These are phyloP conservation scores for Gleditsia sinensis DNA, from an alignment of 306 rosid species.

Conservation along the genomic window DNA sequence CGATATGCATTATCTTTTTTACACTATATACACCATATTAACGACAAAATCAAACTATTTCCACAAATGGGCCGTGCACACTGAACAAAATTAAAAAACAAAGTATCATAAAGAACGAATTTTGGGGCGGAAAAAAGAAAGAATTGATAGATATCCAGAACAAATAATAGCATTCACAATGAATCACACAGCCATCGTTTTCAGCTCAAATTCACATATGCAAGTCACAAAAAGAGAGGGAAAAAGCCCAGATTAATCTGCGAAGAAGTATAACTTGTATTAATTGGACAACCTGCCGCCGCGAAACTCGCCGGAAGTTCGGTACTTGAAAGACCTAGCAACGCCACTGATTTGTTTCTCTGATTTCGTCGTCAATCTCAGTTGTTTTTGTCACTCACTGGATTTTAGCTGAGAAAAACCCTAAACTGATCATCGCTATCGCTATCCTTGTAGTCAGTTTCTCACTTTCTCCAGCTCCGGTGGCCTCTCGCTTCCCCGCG, in stretches of 20 bases:
- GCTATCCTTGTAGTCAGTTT: not conserved
- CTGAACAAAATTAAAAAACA: not conserved
- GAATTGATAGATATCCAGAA: not conserved
- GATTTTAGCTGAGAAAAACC: slow-evolving; percentile 12
- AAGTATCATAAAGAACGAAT: not conserved
- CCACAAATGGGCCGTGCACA: slow-evolving; percentile 1
- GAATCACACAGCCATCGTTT: not conserved
- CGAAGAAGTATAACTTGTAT: not conserved
- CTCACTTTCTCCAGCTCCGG: slow-evolving; percentile 15
- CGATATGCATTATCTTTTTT: not conserved
- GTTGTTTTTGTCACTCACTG: not conserved
- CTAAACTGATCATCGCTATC: not conserved
- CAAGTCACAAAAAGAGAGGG: not conserved
- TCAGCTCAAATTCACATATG: not conserved
- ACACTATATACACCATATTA: not conserved
- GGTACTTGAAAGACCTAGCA: slow-evolving; percentile 4
- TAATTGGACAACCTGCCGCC: not conserved
- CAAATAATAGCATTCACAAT: not conserved
- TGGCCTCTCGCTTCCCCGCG: not conserved
- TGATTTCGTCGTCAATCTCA: not conserved
- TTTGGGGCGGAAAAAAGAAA: not conserved
- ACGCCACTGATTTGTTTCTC: not conserved
- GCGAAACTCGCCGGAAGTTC: not conserved
- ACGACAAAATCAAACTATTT: not conserved
- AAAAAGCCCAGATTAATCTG: not conserved